Conservation (phyloP, 2,329 filamentous ascomycete species). For the Boeremia lycopersici region DNA sequence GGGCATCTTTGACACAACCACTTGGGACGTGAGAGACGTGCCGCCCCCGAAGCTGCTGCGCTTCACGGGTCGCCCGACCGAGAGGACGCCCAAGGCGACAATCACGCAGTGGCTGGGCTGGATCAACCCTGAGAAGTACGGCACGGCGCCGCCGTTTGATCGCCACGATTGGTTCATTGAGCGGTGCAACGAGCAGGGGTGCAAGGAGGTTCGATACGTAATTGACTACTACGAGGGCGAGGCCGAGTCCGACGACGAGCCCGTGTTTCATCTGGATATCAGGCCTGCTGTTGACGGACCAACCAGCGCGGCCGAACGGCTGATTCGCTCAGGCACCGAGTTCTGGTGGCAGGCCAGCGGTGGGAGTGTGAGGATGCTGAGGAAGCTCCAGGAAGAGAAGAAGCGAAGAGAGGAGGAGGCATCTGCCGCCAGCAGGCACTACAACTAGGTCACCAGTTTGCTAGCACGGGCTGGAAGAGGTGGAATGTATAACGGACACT, state of each 20-base stretch:
- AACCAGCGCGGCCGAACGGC: constrained; percentile 76
- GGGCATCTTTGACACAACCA: constrained; percentile 41
- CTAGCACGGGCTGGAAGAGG: not conserved
- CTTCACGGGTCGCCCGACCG: constrained; percentile 87
- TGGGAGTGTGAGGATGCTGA: constrained; percentile 63
- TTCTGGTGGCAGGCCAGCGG: constrained; percentile 91
- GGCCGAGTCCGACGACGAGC: constrained; percentile 82
- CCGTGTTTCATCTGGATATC: constrained; percentile 95
- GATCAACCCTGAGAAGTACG: constrained; percentile 80
- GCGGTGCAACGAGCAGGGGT: constrained; percentile 69
- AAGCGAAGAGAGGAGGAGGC: constrained; percentile 36
- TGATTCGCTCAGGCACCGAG: constrained; percentile 89
- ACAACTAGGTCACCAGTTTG: constrained; percentile 24
- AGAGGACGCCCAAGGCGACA: constrained; percentile 88
- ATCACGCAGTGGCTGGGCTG: constrained; percentile 81
- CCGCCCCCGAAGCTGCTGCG: constrained; percentile 74
- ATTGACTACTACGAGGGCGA: constrained; percentile 95
- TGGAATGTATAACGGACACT: not conserved
- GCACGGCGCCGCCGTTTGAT: constrained; percentile 86
- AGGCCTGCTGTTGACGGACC: constrained; percentile 85
- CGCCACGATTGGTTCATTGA: constrained; percentile 96
- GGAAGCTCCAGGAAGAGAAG: constrained; percentile 39
- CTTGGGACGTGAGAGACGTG: constrained; percentile 43
- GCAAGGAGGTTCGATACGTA: constrained; percentile 85
- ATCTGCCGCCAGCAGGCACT: constrained; percentile 29